Percentiles rank a stretch among this genome's conserved stretches.
Conservation (phyloP, 768 basidiomycete genomes). For the Tricholoma hemisulphureum region DNA sequence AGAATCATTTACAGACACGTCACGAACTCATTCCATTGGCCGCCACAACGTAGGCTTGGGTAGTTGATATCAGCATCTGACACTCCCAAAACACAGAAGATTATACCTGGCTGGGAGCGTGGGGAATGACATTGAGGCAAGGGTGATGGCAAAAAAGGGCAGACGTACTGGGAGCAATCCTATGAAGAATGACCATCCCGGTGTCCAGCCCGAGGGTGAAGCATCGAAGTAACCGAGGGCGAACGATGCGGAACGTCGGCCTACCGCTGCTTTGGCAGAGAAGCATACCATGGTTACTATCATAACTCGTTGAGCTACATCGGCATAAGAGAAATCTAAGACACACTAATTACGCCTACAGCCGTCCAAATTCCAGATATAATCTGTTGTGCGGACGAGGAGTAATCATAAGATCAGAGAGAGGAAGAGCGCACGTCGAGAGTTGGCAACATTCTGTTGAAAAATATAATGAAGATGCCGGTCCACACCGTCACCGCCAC, state of each 20-base stretch:
- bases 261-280: conserved; percentile 50
- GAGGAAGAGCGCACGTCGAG: conserved; percentile 41
- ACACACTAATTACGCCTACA: conserved; percentile 48
- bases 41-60: conserved; percentile 49
- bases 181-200: conserved; percentile 70
- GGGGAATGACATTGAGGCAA: not conserved
- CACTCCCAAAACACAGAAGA: too few relatives aligned
- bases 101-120: conserved; percentile 32
- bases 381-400: conserved; percentile 32
- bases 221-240: conserved; percentile 60
- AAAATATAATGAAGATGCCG: conserved; percentile 53
- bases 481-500: conserved; percentile 49
- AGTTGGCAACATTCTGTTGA: conserved; percentile 48
- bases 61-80: too few relatives aligned
- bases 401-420: not conserved
- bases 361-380: conserved; percentile 64
- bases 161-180: conserved; percentile 53
- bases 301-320: not conserved
- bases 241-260: conserved; percentile 53
- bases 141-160: too few relatives aligned
- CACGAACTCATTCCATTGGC: conserved; percentile 61
- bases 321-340: not conserved
- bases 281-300: not conserved
- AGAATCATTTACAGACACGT: not conserved
- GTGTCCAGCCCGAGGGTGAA: conserved; percentile 62